Percentiles rank a stretch among this genome's conserved stretches.
phyloP scores from a whole-genome alignment of 768 basidiomycete species.

The Lactifluus subvellereus region DNA sequence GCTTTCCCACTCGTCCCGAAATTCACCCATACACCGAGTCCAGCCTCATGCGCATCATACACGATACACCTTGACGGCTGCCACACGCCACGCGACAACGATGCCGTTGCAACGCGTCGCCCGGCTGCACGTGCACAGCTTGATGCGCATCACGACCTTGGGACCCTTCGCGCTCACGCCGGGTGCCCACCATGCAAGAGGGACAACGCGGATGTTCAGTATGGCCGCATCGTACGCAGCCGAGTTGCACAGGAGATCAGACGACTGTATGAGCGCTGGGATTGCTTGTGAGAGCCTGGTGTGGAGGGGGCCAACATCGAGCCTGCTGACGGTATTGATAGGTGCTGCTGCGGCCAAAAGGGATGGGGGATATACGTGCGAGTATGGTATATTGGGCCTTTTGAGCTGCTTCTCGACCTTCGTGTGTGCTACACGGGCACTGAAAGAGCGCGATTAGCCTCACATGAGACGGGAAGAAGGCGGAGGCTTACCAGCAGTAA shows the following conservation, averaged over 20 bases:
- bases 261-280: slow-evolving; percentile 77
- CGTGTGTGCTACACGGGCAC: slow-evolving; percentile 85
- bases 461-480: background rate
- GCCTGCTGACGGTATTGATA: background rate
- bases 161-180: slow-evolving; percentile 13
- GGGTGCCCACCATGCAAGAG: slow-evolving; percentile 82
- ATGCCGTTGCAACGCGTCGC: slow-evolving; percentile 42
- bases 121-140: slow-evolving; percentile 86
- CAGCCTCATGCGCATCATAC: slow-evolving; percentile 82
- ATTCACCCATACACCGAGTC: slow-evolving; percentile 85
- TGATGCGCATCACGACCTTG: slow-evolving; percentile 83
- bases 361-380: slow-evolving; percentile 56
- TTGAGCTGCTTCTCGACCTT: slow-evolving; percentile 88
- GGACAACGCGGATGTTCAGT: slow-evolving; percentile 86
- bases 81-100: slow-evolving; percentile 55
- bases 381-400: slow-evolving; percentile 69
- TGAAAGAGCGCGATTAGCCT: slow-evolving; percentile 29
- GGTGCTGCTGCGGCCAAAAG: slow-evolving; percentile 32
- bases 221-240: slow-evolving; percentile 89
- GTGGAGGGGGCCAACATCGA: slow-evolving; percentile 51
- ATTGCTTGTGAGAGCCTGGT: slow-evolving; percentile 73
- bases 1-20: slow-evolving; percentile 87
- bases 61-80: slow-evolving; percentile 84
- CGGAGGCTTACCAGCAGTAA: slow-evolving; percentile 68
- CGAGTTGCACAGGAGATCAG: slow-evolving; percentile 73